Evolutionary conservation across 2,329 filamentous ascomycete species (phyloP).

Genomic region (Dothidotthia symphoricarpi): DNA sequence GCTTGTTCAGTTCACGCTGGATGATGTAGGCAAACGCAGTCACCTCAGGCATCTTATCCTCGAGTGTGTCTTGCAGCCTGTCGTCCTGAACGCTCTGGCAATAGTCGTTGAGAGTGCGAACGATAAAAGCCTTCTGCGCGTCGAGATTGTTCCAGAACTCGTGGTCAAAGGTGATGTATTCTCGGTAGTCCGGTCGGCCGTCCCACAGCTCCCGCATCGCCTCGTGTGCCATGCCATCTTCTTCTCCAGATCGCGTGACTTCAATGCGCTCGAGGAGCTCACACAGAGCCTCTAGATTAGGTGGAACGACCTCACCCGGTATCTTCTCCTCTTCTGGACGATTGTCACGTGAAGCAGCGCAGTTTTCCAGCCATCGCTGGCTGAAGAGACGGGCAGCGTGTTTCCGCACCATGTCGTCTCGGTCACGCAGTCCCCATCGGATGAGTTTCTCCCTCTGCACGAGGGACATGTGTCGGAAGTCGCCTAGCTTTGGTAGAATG

Average conservation of each 20-base stretch:
- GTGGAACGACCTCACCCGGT: conserved; percentile 43
- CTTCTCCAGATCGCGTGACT: conserved; percentile 82
- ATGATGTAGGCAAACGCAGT: conserved; percentile 86
- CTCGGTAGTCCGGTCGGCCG: conserved; percentile 77
- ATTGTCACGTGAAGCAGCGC: conserved; percentile 65
- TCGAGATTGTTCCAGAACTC: conserved; percentile 77
- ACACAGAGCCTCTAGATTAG: conserved; percentile 74
- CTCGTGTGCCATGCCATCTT: conserved; percentile 86
- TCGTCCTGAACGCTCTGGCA: conserved; percentile 72
- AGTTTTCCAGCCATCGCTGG: conserved; percentile 97
- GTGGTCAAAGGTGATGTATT: conserved; percentile 69
- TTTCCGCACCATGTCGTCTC: conserved; percentile 91
- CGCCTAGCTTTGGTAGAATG: conserved; percentile 81
- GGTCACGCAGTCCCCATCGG: conserved; percentile 88
- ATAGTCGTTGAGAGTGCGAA: conserved; percentile 90
- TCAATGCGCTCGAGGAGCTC: conserved; percentile 94
- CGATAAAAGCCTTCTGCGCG: conserved; percentile 85
- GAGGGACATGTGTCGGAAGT: conserved; percentile 90
- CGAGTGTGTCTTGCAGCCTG: conserved; percentile 71
- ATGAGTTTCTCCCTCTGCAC: conserved; percentile 94
- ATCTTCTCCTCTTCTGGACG: conserved; percentile 56
- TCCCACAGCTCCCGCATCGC: conserved; percentile 98
- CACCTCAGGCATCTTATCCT: conserved; percentile 94
- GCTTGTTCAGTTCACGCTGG: conserved; percentile 70
- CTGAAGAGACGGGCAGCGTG: conserved; percentile 86